Evolutionary conservation across 2,329 filamentous ascomycete species (phyloP), one percentile per base, ranked within the genome.

Genomic region (Aspergillus sp.): DNA sequence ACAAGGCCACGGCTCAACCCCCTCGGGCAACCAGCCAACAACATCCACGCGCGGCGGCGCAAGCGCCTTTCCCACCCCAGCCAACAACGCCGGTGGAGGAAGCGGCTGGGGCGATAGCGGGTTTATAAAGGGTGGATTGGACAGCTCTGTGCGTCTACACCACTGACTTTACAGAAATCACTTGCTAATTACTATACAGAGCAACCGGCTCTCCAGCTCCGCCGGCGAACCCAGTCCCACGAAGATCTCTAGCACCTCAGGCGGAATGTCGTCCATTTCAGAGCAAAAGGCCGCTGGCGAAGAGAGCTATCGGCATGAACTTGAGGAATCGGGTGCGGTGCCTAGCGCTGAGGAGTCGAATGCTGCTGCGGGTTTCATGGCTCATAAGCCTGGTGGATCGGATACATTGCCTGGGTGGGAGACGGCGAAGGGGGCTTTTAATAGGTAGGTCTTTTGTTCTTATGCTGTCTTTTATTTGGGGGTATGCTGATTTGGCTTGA

Each of bases 61-160:
- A 33, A 65, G 68, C 57, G 41, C 63, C 19, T 23, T 55, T 14
- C 68, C 69, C 14, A 71, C 67, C 1, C 69, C 71, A n/a, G 69
- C 68, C 27, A 72, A 71, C 63, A 67, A 68, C 50, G 44, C 57
- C 31, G 62, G 60, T 23, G 68, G 62, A n/a, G 65, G 64, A 17
- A 24, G 41, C 7, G 61, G 64, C 44, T 63, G 61, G 61, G 68
- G 67, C 21, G 68, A 72, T 33, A 48, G 54, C 27, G 59, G 61
- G 8, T 60, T 65, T 19, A 43, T 56, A 21, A 66, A 68, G 53
- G 69, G 69, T 15, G 68, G 64, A 4, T 35, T 45, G 23, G 37
- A 50, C 1, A 23, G 52, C 15, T 17, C 40, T 17, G 53, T 55
- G 44, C 6, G 46, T 48, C 3, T n/a, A 12, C 11, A 6, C 1